Conservation (phyloP, 2,329 filamentous ascomycete genomes). For the Colletotrichum camelliae region DNA sequence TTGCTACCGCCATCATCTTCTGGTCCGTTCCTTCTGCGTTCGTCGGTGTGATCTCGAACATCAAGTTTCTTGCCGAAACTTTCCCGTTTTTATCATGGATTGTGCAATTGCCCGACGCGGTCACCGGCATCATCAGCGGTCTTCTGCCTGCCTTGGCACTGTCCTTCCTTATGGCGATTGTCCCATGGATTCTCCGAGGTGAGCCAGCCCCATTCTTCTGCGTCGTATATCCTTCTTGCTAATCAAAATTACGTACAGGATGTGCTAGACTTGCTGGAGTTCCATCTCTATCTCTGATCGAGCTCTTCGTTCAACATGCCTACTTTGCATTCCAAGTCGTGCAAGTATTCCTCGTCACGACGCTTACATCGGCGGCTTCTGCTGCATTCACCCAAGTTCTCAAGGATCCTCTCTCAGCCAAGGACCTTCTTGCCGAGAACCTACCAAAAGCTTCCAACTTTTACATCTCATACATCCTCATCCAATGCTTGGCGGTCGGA, state of each 20-base stretch:
- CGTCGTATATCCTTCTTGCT: not conserved
- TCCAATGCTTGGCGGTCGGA: conserved; percentile 86
- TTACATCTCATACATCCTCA: conserved; percentile 90
- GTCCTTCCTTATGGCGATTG: conserved; percentile 80
- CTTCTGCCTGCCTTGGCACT: conserved; percentile 81
- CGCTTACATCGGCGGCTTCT: conserved; percentile 75
- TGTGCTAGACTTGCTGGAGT: conserved; percentile 75
- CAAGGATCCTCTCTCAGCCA: conserved; percentile 30
- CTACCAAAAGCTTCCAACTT: conserved; percentile 84
- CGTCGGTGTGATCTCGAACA: conserved; percentile 85
- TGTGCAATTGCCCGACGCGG: conserved; percentile 66
- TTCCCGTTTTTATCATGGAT: conserved; percentile 79
- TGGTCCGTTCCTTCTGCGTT: conserved; percentile 80
- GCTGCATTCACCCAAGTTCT: conserved; percentile 63
- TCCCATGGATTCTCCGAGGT: conserved; percentile 79
- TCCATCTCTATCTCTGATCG: conserved; percentile 73
- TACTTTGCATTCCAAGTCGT: conserved; percentile 84
- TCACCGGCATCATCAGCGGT: conserved; percentile 83
- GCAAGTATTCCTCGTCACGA: conserved; percentile 85
- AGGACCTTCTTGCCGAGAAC: conserved; percentile 65
- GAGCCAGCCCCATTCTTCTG: conserved; percentile 31
- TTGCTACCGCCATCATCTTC: conserved; percentile 80
- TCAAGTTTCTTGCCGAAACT: conserved; percentile 68
- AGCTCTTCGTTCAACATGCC: conserved; percentile 78
- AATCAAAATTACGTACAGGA: conserved; percentile 41